Evolutionary conservation across 2,329 filamentous ascomycete genomes (phyloP).

Genomic region (Gnomoniopsis sp.): DNA sequence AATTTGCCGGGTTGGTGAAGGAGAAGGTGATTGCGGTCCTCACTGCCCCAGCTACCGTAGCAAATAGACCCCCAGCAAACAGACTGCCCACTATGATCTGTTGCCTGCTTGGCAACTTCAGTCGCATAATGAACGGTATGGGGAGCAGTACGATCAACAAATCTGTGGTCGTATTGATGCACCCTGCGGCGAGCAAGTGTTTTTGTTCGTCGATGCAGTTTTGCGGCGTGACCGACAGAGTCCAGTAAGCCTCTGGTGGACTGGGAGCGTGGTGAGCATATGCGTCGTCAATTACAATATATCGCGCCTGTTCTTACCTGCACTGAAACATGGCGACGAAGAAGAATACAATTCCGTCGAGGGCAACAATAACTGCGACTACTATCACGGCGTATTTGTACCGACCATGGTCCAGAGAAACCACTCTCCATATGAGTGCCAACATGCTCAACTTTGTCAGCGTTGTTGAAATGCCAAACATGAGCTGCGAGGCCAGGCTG

Average conservation of each 20-base stretch:
- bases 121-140: constrained; percentile 40
- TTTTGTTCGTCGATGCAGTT: constrained; percentile 46
- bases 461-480: constrained; percentile 35
- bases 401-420: constrained; percentile 27
- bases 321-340: constrained; percentile 36
- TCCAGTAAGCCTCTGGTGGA: constrained; percentile 37
- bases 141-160: constrained; percentile 52
- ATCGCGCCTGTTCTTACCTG: constrained; percentile 26
- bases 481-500: constrained; percentile 31
- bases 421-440: constrained; percentile 34
- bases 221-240: constrained; percentile 27
- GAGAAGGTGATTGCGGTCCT: constrained; percentile 32
- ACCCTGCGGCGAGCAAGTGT: constrained; percentile 51
- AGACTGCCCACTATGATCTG: constrained; percentile 42
- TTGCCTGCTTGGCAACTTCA: constrained; percentile 45
- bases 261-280: constrained; percentile 27
- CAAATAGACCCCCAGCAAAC: constrained; percentile 48
- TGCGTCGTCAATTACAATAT: constrained; percentile 18
- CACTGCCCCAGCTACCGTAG: constrained; percentile 35
- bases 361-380: constrained; percentile 28
- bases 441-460: constrained; percentile 41
- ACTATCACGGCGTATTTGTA: constrained; percentile 28
- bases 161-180: constrained; percentile 59
- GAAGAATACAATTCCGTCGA: constrained; percentile 32
- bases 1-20: constrained; percentile 23